Evolutionary conservation across 768 basidiomycete genomes (phyloP).

Genomic region (Termitomyces heimii): DNA sequence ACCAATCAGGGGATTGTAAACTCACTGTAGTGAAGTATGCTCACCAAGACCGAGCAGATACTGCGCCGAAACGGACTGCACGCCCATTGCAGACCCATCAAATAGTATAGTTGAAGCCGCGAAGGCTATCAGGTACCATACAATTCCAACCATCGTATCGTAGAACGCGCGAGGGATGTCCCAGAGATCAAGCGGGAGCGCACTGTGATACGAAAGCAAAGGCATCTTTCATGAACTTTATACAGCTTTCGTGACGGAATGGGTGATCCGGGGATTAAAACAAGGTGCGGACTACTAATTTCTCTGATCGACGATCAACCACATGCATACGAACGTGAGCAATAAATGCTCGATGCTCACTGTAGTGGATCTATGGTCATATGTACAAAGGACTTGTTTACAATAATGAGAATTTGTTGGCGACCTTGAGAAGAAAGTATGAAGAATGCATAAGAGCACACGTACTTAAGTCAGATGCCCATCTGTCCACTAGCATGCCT

Average conservation of each 20-base stretch:
- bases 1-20: not conserved
- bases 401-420: not conserved
- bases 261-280: not conserved
- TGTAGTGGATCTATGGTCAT: not conserved
- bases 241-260: slow-evolving; percentile 2
- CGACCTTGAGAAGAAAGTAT: not conserved
- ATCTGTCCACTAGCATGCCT: not conserved
- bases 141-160: slow-evolving; percentile 29
- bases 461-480: not conserved
- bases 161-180: slow-evolving; percentile 28
- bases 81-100: slow-evolving; percentile 18
- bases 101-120: slow-evolving; percentile 28
- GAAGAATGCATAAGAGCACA: not conserved
- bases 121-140: slow-evolving; percentile 41
- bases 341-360: not conserved
- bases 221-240: slow-evolving; percentile 21
- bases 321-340: not conserved
- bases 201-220: slow-evolving; percentile 26
- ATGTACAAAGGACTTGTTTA: not conserved
- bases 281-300: not conserved
- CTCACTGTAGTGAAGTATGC: slow-evolving; percentile 10
- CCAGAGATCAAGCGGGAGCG: slow-evolving; percentile 31
- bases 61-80: slow-evolving; percentile 31
- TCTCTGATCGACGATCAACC: not conserved
- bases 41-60: slow-evolving; percentile 59